Conservation (phyloP, 2,329 filamentous ascomycete genomes). For the Penicillium sp. region DNA sequence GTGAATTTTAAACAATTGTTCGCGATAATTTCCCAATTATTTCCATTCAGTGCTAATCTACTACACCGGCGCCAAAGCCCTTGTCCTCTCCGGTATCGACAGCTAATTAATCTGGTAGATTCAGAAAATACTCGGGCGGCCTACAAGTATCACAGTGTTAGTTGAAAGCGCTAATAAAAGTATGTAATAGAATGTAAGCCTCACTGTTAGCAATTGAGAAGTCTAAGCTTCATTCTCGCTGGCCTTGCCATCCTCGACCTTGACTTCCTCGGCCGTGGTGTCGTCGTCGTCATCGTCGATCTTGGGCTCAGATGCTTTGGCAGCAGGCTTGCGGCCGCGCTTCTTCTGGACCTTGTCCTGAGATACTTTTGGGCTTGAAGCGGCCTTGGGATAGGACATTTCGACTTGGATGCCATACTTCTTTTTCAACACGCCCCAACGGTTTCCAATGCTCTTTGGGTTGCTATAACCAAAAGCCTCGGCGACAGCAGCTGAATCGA, state of each 20-base stretch:
- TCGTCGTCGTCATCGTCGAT: background rate
- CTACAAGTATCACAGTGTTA: background rate
- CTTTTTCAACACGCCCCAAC: conserved; percentile 32
- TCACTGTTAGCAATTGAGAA: too few relatives aligned
- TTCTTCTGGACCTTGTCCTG: background rate
- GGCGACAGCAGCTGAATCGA: conserved; percentile 34
- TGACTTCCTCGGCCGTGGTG: background rate
- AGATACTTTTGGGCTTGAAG: background rate
- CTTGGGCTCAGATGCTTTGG: background rate
- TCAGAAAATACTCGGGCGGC: background rate
- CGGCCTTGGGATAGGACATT: background rate
- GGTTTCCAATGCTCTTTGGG: conserved; percentile 33
- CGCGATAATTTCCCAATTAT: background rate
- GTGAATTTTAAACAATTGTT: background rate
- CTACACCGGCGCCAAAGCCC: background rate
- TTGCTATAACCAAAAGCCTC: conserved; percentile 34
- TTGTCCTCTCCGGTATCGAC: background rate
- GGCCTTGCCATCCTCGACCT: background rate
- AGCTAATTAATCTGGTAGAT: background rate
- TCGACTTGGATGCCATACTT: conserved; percentile 26
- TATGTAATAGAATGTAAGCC: background rate
- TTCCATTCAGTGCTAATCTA: background rate
- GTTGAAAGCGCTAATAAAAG: background rate
- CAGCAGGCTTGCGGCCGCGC: background rate
- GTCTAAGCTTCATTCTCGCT: background rate